These are phyloP conservation scores for Cicer yamashitae DNA, from an alignment of 306 rosid species.

Conservation along the genomic window DNA sequence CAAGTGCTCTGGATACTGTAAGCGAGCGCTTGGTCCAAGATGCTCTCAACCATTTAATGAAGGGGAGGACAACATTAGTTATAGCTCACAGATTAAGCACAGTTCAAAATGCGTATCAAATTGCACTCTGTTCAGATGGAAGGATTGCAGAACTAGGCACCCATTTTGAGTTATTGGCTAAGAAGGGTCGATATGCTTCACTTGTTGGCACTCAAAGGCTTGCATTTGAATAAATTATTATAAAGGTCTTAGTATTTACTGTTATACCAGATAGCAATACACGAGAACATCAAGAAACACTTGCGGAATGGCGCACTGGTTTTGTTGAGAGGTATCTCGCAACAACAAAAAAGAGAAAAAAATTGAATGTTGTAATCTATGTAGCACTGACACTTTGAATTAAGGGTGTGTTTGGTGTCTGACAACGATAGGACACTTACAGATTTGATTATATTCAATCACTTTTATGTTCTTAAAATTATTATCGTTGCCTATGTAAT, in stretches of 20 bases:
- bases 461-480: too few relatives aligned
- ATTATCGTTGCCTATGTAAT: too few relatives aligned
- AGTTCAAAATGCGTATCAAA: constrained; percentile 87
- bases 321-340: constrained; percentile 8
- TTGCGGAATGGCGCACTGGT: too few relatives aligned
- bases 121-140: constrained; percentile 79
- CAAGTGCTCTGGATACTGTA: constrained; percentile 87
- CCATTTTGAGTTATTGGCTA: constrained; percentile 74
- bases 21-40: constrained; percentile 92
- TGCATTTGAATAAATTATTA: constrained; percentile 72
- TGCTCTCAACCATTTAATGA: constrained; percentile 83
- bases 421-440: too few relatives aligned
- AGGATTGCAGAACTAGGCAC: constrained; percentile 78
- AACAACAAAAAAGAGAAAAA: not conserved
- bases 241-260: constrained; percentile 12
- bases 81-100: constrained; percentile 95
- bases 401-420: too few relatives aligned
- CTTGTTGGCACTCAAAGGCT: constrained; percentile 89
- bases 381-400: too few relatives aligned
- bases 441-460: too few relatives aligned
- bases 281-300: not conserved
- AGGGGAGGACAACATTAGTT: constrained; percentile 87
- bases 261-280: constrained; percentile 33
- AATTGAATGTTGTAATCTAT: not conserved
- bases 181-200: constrained; percentile 85